Percentiles rank a stretch among this genome's conserved stretches.
Conservation (phyloP, 805 yeast genomes). For the Starmerella roubikii region DNA sequence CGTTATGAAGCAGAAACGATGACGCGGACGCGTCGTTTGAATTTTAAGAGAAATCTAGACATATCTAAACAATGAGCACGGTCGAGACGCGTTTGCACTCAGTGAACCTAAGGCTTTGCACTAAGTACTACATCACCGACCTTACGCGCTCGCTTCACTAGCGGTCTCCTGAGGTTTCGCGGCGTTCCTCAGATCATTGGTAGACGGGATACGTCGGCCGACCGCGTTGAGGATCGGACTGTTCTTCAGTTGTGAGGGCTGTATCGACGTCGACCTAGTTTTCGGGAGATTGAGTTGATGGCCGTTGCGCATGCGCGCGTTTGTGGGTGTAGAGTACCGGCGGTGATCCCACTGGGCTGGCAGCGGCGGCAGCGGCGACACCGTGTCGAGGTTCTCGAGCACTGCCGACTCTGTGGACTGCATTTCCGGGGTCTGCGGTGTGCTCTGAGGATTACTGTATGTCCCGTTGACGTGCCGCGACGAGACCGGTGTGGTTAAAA, state of each 20-base stretch:
- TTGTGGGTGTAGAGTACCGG: conserved; percentile 12
- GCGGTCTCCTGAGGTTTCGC: too few relatives aligned
- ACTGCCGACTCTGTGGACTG: conserved; percentile 5
- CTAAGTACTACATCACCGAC: too few relatives aligned
- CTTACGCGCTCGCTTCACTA: too few relatives aligned
- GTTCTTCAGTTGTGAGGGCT: conserved; percentile 6
- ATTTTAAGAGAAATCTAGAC: too few relatives aligned
- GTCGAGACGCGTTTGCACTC: too few relatives aligned
- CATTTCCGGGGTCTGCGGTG: conserved; percentile 7
- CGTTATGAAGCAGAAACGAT: too few relatives aligned
- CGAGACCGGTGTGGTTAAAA: neutral
- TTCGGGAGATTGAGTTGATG: conserved; percentile 4
- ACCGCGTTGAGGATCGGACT: conserved; percentile 1
- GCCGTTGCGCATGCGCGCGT: neutral
- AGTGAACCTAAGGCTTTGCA: too few relatives aligned
- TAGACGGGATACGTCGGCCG: conserved; percentile 6
- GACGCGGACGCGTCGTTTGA: too few relatives aligned
- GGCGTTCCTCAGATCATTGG: conserved; percentile 13
- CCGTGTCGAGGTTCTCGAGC: conserved; percentile 1
- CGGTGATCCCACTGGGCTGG: conserved; percentile 4
- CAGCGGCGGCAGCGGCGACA: neutral
- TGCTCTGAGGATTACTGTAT: neutral
- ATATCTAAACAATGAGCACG: too few relatives aligned
- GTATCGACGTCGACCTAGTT: conserved; percentile 17
- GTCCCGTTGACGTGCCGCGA: neutral